phyloP scores from a whole-genome alignment of 352 stramenopile genomes.

The Globisporangium splendens region DNA sequence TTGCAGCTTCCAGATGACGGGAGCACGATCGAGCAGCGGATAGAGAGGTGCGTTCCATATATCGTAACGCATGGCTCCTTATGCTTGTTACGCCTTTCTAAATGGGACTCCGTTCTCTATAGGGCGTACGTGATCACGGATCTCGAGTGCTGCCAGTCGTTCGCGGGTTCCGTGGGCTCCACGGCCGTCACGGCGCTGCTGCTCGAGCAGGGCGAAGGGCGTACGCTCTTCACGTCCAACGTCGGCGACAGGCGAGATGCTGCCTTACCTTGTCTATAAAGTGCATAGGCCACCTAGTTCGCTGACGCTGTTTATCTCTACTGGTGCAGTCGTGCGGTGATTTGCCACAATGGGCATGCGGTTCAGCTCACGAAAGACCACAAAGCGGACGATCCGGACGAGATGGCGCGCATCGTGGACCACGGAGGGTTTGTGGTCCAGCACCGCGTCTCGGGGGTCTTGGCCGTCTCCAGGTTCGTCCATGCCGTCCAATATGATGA shows the following conservation, averaged over 20 bases:
- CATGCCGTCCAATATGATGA: too few species aligned
- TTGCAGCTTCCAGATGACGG: conserved; percentile 31
- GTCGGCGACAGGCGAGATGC: conserved; percentile 63
- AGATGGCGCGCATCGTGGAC: conserved; percentile 53
- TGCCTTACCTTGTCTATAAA: background rate
- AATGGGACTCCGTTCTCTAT: background rate
- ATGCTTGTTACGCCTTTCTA: background rate
- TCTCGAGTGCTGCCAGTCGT: conserved; percentile 62
- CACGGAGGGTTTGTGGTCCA: conserved; percentile 71
- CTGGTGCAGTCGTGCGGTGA: conserved; percentile 50
- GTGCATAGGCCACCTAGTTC: background rate
- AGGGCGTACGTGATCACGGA: conserved; percentile 79
- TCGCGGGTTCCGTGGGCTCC: conserved; percentile 43
- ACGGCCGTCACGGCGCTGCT: conserved; percentile 59
- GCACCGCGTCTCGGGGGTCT: conserved; percentile 60
- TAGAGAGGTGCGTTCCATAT: conserved; percentile 41
- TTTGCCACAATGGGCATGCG: conserved; percentile 50
- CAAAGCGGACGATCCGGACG: conserved; percentile 56
- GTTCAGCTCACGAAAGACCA: conserved; percentile 69
- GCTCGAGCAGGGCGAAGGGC: conserved; percentile 33
- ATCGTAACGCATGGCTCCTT: too few species aligned
- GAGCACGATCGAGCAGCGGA: conserved; percentile 44
- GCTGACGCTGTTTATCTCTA: background rate
- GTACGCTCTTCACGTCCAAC: conserved; percentile 58
- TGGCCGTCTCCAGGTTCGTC: conserved; percentile 65